Percentiles rank a stretch among this genome's conserved stretches.
These are phyloP conservation scores for Trichoderma breve DNA, from an alignment of 2,329 filamentous ascomycete species.

Conservation along the genomic window DNA sequence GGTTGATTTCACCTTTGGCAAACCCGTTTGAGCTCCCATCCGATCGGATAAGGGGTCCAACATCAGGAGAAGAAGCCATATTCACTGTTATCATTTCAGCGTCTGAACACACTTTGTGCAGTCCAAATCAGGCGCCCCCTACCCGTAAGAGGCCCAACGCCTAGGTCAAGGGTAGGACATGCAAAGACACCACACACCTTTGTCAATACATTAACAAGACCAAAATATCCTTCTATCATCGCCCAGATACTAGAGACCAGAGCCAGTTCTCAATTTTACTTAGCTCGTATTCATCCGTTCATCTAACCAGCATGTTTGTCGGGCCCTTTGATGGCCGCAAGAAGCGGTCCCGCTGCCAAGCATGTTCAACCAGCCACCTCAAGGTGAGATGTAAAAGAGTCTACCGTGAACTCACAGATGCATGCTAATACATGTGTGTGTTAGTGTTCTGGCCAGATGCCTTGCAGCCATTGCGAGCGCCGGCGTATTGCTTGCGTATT, in stretches of 20 bases:
- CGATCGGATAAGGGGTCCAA: not conserved
- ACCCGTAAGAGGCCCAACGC: not conserved
- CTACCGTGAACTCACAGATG: not conserved
- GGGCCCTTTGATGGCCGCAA: slow-evolving; percentile 37
- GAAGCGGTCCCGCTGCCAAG: slow-evolving; percentile 32
- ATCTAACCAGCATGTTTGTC: slow-evolving; percentile 26
- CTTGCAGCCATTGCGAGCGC: slow-evolving; percentile 33
- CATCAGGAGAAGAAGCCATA: not conserved
- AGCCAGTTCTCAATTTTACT: not conserved
- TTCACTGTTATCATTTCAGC: not conserved
- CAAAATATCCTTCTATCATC: not conserved
- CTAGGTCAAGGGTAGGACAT: not conserved
- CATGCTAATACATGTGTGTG: not conserved
- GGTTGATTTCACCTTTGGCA: not conserved
- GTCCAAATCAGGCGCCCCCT: not conserved
- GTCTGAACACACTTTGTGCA: not conserved
- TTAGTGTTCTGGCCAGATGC: slow-evolving; percentile 35
- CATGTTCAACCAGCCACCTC: slow-evolving; percentile 34
- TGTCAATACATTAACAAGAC: not conserved
- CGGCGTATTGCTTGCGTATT: slow-evolving; percentile 28
- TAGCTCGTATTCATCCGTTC: not conserved
- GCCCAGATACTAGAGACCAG: not conserved
- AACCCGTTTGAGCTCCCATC: not conserved
- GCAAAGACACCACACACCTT: not conserved
- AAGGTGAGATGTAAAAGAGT: slow-evolving; percentile 28